Percentiles rank a stretch among this genome's conserved stretches.
Conservation (phyloP, 257 asterid genomes). For the Petunia secreta region DNA sequence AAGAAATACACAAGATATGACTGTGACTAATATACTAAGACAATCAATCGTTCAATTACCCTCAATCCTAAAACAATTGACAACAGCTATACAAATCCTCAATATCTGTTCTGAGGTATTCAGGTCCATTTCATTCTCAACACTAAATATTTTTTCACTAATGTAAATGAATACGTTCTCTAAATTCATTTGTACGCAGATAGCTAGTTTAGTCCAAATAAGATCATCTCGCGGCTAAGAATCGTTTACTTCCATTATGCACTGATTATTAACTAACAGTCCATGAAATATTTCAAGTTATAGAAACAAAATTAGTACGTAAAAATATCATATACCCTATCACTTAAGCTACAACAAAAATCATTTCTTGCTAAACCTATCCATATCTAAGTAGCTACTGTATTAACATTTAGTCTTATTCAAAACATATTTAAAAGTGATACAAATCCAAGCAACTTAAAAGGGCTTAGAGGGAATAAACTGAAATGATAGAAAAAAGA, state of each 20-base stretch:
- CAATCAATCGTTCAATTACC: no score
- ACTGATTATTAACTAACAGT: background rate
- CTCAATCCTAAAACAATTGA: background rate
- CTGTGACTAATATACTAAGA: no score
- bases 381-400: background rate
- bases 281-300: fast-evolving
- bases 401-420: no score
- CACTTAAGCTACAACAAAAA: background rate
- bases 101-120: background rate
- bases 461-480: background rate
- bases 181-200: background rate
- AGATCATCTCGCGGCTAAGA: background rate
- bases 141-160: background rate
- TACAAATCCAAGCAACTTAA: background rate
- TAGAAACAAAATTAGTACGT: background rate
- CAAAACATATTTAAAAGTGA: background rate
- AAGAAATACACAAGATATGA: no score
- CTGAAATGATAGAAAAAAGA: no score
- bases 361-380: background rate
- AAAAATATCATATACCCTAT: background rate
- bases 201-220: background rate
- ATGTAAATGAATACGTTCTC: no score
- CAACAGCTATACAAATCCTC: background rate
- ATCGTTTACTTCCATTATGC: background rate
- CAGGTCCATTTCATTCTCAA: background rate